Conservation (phyloP, 225 moss, liverwort and hornwort genomes). For the Polytrichum commune region DNA sequence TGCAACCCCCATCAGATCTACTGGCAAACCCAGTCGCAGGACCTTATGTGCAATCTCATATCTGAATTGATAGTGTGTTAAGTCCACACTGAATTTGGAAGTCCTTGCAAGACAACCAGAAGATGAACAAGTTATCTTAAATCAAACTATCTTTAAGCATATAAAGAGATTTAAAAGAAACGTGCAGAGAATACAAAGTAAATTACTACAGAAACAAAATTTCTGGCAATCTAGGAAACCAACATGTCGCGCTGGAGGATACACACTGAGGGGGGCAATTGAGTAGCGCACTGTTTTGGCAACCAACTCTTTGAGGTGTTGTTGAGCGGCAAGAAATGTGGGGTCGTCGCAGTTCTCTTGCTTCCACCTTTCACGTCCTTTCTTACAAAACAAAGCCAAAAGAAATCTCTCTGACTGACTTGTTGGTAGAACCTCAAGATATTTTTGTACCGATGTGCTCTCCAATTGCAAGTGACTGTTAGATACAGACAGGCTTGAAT, state of each 20-base stretch:
- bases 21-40: constrained; percentile 55
- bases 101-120: too few species aligned
- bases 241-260: constrained; percentile 23
- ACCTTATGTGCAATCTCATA: constrained; percentile 73
- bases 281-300: constrained; percentile 31
- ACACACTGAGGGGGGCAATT: constrained; percentile 48
- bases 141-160: too few species aligned
- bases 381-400: neutral
- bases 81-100: neutral
- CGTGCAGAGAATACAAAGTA: too few species aligned
- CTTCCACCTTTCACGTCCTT: constrained; percentile 1
- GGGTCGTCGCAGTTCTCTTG: too few species aligned
- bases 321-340: too few species aligned
- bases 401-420: constrained; percentile 11
- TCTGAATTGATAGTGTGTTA: constrained; percentile 28
- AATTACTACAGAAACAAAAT: too few species aligned
- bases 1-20: constrained; percentile 32
- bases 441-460: constrained; percentile 9
- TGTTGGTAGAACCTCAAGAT: constrained; percentile 14
- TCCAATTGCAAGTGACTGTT: constrained; percentile 9
- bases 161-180: too few species aligned
- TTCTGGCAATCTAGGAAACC: neutral
- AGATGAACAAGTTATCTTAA: too few species aligned
- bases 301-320: constrained; percentile 3
- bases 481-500: constrained; percentile 16